Conservation (phyloP, 2,329 filamentous ascomycete species). For the Xylaria sp. region DNA sequence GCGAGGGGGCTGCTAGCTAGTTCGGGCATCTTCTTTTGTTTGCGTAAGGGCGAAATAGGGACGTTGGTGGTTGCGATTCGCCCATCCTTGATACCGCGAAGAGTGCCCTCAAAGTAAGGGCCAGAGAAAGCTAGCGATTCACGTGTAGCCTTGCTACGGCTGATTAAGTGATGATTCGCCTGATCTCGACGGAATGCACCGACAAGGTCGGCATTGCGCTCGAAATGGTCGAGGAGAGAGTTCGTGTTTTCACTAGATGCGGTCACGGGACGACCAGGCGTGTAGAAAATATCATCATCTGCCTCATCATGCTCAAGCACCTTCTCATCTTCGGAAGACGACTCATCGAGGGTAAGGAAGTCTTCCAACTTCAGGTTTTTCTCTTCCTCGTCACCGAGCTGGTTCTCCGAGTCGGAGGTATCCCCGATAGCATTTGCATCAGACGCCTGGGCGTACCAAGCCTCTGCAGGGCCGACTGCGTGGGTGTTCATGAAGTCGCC, state of each 20-base stretch:
- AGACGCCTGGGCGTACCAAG: slow-evolving; percentile 71
- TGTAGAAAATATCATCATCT: slow-evolving; percentile 52
- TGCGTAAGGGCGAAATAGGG: slow-evolving; percentile 69
- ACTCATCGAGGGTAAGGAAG: slow-evolving; percentile 68
- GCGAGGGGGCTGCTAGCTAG: slow-evolving; percentile 54
- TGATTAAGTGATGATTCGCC: slow-evolving; percentile 62
- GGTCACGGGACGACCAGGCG: slow-evolving; percentile 54
- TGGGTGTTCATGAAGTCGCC: slow-evolving; percentile 64
- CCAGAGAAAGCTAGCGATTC: slow-evolving; percentile 66
- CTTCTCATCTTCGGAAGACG: slow-evolving; percentile 63
- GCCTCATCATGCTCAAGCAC: slow-evolving; percentile 48
- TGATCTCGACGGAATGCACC: slow-evolving; percentile 76
- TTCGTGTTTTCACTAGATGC: slow-evolving; percentile 50
- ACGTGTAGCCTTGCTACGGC: slow-evolving; percentile 62
- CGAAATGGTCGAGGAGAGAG: slow-evolving; percentile 66
- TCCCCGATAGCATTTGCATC: slow-evolving; percentile 55
- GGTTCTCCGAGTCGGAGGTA: slow-evolving; percentile 52
- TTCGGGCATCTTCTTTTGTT: slow-evolving; percentile 55
- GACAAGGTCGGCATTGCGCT: slow-evolving; percentile 68
- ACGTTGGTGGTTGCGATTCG: slow-evolving; percentile 67
- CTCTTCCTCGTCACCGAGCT: slow-evolving; percentile 67
- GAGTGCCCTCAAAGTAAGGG: slow-evolving; percentile 61
- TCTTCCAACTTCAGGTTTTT: slow-evolving; percentile 68
- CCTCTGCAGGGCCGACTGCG: slow-evolving; percentile 72
- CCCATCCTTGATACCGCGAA: slow-evolving; percentile 66